phyloP scores from a whole-genome alignment of 352 stramenopile genomes.

The Phytophthora meadii region DNA sequence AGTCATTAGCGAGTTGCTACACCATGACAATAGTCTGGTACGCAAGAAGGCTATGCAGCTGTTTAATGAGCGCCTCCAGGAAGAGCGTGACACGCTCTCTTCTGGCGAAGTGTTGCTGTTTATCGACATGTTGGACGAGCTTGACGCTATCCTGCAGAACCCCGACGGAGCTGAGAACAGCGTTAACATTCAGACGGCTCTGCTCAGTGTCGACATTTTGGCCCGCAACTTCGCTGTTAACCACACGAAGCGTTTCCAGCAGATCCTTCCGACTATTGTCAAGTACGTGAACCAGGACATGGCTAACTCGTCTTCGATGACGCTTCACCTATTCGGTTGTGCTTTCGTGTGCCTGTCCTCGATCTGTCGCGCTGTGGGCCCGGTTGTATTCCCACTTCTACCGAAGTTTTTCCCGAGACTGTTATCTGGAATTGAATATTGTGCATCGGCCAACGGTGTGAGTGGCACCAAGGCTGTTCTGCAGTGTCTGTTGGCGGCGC shows the following conservation, averaged over 20 bases:
- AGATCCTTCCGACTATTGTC: conserved; percentile 74
- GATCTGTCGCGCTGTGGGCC: conserved; percentile 69
- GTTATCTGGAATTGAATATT: conserved; percentile 69
- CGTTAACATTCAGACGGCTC: conserved; percentile 83
- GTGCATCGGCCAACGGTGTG: conserved; percentile 31
- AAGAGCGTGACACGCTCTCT: conserved; percentile 63
- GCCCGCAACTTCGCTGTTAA: conserved; percentile 77
- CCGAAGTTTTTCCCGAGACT: conserved; percentile 86
- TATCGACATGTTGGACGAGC: conserved; percentile 88
- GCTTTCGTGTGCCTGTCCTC: conserved; percentile 86
- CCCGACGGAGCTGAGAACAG: conserved; percentile 64
- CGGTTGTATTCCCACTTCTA: conserved; percentile 81
- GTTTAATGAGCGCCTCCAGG: conserved; percentile 86
- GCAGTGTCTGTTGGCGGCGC: conserved; percentile 73
- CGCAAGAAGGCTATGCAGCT: conserved; percentile 91
- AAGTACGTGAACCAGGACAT: conserved; percentile 74
- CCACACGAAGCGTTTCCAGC: conserved; percentile 80
- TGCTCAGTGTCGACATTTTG: conserved; percentile 87
- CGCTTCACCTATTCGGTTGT: conserved; percentile 80
- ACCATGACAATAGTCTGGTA: conserved; percentile 88
- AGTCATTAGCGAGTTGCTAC: conserved; percentile 84
- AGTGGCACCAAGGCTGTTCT: conserved; percentile 61
- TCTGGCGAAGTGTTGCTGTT: conserved; percentile 82
- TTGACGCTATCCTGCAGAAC: conserved; percentile 77
- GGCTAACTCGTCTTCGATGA: conserved; percentile 52